These are phyloP conservation scores for Colletotrichum limetticola DNA, from an alignment of 2,329 filamentous ascomycete species.

Conservation along the genomic window DNA sequence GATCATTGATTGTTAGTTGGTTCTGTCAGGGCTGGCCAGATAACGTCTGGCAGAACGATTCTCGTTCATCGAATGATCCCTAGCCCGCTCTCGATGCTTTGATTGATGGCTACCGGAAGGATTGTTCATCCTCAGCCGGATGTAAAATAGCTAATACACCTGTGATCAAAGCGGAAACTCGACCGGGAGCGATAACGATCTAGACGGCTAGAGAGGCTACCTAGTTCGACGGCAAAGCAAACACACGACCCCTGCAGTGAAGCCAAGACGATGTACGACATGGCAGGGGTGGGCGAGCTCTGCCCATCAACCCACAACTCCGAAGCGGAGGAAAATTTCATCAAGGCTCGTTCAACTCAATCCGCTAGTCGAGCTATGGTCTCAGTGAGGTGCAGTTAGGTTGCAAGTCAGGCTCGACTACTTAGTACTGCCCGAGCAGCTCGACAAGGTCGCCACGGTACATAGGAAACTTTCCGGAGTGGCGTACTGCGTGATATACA, in stretches of 20 bases:
- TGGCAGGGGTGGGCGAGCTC: slow-evolving; percentile 21
- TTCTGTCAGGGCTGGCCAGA: slow-evolving; percentile 4
- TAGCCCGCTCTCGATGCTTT: not conserved
- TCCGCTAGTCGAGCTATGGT: not conserved
- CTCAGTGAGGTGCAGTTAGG: not conserved
- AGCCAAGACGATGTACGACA: slow-evolving; percentile 31
- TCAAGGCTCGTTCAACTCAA: not conserved
- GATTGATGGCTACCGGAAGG: not conserved
- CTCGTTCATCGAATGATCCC: not conserved
- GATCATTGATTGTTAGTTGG: slow-evolving; percentile 26
- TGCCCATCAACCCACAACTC: slow-evolving; percentile 4
- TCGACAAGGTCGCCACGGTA: not conserved
- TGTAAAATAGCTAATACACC: not conserved
- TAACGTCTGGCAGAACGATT: not conserved
- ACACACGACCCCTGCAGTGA: slow-evolving; percentile 21
- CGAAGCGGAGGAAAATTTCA: not conserved
- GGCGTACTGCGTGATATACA: not conserved
- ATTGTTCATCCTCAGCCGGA: not conserved
- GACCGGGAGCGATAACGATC: slow-evolving; percentile 1
- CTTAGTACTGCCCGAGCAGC: not conserved
- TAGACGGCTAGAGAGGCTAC: slow-evolving; percentile 3
- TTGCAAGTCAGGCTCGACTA: not conserved
- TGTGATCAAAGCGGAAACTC: slow-evolving; percentile 12
- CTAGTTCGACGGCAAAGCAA: slow-evolving; percentile 30
- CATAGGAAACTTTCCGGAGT: not conserved